Evolutionary conservation across 805 yeast genomes (phyloP).

Genomic region (Suhomyces xylopsoci): DNA sequence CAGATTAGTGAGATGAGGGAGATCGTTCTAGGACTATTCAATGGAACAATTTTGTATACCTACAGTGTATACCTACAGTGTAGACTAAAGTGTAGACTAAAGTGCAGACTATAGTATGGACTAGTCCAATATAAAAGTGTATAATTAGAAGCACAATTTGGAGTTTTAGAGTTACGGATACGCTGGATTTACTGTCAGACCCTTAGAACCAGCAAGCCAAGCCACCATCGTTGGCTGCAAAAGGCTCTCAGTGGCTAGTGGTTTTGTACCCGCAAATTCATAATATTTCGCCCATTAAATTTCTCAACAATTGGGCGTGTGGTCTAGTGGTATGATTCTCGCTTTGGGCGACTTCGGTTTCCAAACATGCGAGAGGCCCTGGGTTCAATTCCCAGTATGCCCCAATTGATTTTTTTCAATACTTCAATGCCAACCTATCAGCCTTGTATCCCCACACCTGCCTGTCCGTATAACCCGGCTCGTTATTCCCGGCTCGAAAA

Average conservation of each 20-base stretch:
- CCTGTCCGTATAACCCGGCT: not conserved
- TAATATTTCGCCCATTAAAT: not conserved
- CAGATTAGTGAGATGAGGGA: too few species aligned
- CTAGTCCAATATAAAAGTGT: too few species aligned
- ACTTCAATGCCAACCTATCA: not conserved
- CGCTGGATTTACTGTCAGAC: not conserved
- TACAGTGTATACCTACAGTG: too few species aligned
- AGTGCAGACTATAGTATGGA: too few species aligned
- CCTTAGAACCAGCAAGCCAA: not conserved
- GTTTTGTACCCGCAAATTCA: not conserved
- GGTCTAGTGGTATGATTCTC: constrained; percentile 27
- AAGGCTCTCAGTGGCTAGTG: too few species aligned
- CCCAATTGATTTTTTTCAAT: constrained; percentile 19
- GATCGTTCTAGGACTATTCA: too few species aligned
- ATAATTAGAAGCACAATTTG: too few species aligned
- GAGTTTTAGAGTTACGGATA: too few species aligned
- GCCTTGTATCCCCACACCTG: not conserved
- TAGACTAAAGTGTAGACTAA: too few species aligned
- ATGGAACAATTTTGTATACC: too few species aligned
- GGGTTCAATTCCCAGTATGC: constrained; percentile 59
- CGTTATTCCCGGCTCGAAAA: not conserved
- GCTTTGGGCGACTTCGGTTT: constrained; percentile 14
- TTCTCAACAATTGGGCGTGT: constrained; percentile 16
- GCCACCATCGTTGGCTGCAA: not conserved
- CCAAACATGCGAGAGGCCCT: constrained; percentile 54